Conservation (phyloP, 306 rosid genomes). For the Coriaria nepalensis region DNA sequence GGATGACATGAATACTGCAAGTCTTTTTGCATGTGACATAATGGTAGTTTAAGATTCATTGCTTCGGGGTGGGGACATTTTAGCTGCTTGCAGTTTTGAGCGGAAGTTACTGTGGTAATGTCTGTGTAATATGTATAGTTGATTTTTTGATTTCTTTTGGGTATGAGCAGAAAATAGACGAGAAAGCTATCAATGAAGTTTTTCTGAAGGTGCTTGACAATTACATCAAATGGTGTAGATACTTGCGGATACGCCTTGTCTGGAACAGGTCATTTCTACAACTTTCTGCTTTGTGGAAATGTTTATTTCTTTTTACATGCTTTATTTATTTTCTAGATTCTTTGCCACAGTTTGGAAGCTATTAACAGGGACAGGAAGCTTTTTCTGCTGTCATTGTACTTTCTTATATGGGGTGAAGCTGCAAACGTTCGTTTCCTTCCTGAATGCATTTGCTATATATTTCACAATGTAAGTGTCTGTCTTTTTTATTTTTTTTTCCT, state of each 20-base stretch:
- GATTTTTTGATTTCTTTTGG: conserved; percentile 7
- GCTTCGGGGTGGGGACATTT: too few species aligned
- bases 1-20: too few species aligned
- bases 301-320: conserved; percentile 13
- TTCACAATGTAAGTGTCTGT: conserved; percentile 67
- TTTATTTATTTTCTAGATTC: conserved; percentile 14
- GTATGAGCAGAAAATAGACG: conserved; percentile 67
- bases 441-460: conserved; percentile 89
- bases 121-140: neutral
- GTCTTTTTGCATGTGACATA: neutral
- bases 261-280: conserved; percentile 71
- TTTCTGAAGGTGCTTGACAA: conserved; percentile 81
- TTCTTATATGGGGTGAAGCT: conserved; percentile 98
- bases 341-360: conserved; percentile 66
- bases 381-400: conserved; percentile 68
- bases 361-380: conserved; percentile 80
- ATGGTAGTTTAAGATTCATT: too few species aligned
- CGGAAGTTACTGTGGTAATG: too few species aligned
- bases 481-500: neutral
- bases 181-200: conserved; percentile 68
- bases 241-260: conserved; percentile 63
- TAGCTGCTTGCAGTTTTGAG: too few species aligned
- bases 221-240: conserved; percentile 84
- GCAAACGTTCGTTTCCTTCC: conserved; percentile 98
- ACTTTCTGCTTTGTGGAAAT: conserved; percentile 17